Evolutionary conservation across 345 rosid species (phyloP).

Genomic region (Lepidium aucheri): DNA sequence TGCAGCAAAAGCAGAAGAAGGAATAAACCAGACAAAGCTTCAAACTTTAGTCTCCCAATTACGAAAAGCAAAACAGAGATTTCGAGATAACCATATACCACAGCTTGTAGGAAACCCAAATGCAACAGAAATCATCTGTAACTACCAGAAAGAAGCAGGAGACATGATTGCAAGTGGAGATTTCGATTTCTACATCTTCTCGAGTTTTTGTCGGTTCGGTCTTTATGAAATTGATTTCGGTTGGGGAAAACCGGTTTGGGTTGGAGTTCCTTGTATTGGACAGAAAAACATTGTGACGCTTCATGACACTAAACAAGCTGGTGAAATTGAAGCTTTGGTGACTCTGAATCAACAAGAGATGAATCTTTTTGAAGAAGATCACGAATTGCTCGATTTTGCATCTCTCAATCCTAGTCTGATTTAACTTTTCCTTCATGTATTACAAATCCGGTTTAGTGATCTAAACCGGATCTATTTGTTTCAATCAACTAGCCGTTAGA

Average conservation of each 20-base stretch:
- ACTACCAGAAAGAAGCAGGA: slow-evolving; percentile 9
- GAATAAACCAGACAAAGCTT: slow-evolving; percentile 18
- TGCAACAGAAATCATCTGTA: slow-evolving; percentile 4
- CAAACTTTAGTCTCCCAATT: slow-evolving; percentile 10
- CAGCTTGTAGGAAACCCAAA: slow-evolving; percentile 8
- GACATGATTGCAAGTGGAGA: slow-evolving; percentile 13
- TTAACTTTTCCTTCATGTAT: slow-evolving; percentile 23
- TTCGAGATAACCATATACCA: slow-evolving; percentile 5
- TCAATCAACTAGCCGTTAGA: slow-evolving; percentile 17
- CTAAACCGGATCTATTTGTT: not conserved
- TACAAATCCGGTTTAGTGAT: not conserved
- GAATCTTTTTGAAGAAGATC: slow-evolving; percentile 22
- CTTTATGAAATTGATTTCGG: slow-evolving; percentile 31
- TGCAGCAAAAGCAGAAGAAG: slow-evolving; percentile 17
- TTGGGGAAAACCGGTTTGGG: slow-evolving; percentile 40
- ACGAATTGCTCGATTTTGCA: slow-evolving; percentile 9
- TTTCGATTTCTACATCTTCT: slow-evolving; percentile 18
- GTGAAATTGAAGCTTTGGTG: slow-evolving; percentile 34
- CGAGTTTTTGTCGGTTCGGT: slow-evolving; percentile 23
- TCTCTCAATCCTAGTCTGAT: slow-evolving; percentile 22
- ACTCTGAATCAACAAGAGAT: slow-evolving; percentile 32
- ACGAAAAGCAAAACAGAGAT: slow-evolving; percentile 25
- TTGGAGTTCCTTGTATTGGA: slow-evolving; percentile 4
- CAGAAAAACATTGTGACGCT: slow-evolving; percentile 38
- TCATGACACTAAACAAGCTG: slow-evolving; percentile 23